A percentile compares a stretch with the other conserved stretches of the same genome.
Evolutionary conservation across 306 rosid species (phyloP).

Genomic region (Cucumis melo): DNA sequence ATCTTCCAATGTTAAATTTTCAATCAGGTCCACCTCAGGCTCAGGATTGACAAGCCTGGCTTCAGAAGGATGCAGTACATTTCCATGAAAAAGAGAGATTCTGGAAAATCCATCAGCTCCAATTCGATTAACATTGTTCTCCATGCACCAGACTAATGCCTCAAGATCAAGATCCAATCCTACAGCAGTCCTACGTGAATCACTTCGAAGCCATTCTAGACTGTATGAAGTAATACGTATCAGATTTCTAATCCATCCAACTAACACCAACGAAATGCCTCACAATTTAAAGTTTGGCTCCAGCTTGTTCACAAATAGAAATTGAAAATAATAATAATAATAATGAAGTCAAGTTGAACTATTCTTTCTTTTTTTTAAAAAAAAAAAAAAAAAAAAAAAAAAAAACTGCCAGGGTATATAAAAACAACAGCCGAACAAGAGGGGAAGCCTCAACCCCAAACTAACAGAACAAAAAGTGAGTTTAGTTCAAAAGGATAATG

Average conservation of each 20-base stretch:
- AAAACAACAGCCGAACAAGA: too few species aligned
- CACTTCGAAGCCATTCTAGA: conserved; percentile 67
- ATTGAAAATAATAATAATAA: not conserved
- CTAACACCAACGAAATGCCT: not conserved
- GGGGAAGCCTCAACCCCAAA: too few species aligned
- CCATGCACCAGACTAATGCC: conserved; percentile 76
- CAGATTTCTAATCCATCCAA: conserved; percentile 1
- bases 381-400: too few species aligned
- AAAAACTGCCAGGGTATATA: too few species aligned
- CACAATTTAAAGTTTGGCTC: not conserved
- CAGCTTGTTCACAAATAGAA: not conserved
- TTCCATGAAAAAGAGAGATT: conserved; percentile 80
- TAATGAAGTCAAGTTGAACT: not conserved
- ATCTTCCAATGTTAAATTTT: conserved; percentile 32
- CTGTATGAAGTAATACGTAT: conserved; percentile 26
- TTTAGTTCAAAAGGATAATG: too few species aligned
- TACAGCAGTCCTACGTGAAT: conserved; percentile 63
- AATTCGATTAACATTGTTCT: conserved; percentile 48
- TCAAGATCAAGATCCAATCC: conserved; percentile 80
- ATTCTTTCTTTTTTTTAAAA: not conserved
- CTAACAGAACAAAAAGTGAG: too few species aligned
- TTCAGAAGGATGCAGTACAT: conserved; percentile 63
- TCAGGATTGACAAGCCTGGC: conserved; percentile 42
- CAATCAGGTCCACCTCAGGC: conserved; percentile 35
- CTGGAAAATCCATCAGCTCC: conserved; percentile 68